Conservation (phyloP, 805 yeast genomes). For the Starmerella bombicola region DNA sequence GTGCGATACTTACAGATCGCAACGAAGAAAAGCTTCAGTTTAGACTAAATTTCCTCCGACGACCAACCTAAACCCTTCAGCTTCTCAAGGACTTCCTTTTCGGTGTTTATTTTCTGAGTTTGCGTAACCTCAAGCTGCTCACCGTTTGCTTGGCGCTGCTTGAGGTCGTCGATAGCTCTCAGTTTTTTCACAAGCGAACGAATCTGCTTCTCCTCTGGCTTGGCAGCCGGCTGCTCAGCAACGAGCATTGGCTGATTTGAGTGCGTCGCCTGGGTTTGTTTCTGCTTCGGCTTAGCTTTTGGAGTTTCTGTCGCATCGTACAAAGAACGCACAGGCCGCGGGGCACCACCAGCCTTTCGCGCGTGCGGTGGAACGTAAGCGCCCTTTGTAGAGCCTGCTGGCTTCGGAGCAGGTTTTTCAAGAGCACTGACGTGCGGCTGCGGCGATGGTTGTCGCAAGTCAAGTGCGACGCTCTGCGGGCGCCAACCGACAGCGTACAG, state of each 20-base stretch:
- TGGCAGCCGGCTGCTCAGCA: slow-evolving; percentile 38
- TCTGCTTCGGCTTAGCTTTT: background rate
- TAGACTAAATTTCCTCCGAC: too few relatives aligned
- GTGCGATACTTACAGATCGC: too few relatives aligned
- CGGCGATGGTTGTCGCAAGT: slow-evolving; percentile 37
- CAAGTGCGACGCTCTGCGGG: slow-evolving; percentile 46
- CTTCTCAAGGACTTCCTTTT: slow-evolving; percentile 65
- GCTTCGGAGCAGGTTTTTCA: slow-evolving; percentile 29
- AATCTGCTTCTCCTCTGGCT: slow-evolving; percentile 79
- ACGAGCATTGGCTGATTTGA: slow-evolving; percentile 26
- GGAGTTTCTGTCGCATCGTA: slow-evolving; percentile 19
- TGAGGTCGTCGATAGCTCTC: slow-evolving; percentile 86
- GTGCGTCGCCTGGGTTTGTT: background rate
- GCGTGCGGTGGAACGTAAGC: slow-evolving; percentile 98
- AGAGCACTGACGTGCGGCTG: slow-evolving; percentile 60
- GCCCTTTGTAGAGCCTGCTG: slow-evolving; percentile 54
- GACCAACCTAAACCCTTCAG: slow-evolving; percentile 65
- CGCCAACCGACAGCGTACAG: slow-evolving; percentile 76
- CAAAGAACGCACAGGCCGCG: slow-evolving; percentile 25
- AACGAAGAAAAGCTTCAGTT: too few relatives aligned
- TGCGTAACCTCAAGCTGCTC: slow-evolving; percentile 90
- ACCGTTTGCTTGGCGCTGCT: slow-evolving; percentile 69
- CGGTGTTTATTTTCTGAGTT: slow-evolving; percentile 76
- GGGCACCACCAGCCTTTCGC: slow-evolving; percentile 33
- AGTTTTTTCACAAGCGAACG: slow-evolving; percentile 83